Conservation (phyloP, 192 early-diverging fungal genomes). For the Linnemannia exigua region DNA sequence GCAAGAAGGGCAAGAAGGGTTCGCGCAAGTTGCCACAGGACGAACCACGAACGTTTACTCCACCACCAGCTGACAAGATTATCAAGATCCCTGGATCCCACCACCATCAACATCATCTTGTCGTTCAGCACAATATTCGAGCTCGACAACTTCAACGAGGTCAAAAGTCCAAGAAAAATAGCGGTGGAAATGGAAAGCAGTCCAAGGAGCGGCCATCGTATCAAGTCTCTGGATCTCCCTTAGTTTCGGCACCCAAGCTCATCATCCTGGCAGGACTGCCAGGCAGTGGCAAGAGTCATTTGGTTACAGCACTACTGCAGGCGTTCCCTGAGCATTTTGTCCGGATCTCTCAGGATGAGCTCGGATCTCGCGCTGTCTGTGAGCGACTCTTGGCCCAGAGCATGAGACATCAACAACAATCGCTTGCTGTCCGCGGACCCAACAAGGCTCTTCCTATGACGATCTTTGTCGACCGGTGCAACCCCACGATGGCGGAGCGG, state of each 20-base stretch:
- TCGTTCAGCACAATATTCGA: slow-evolving; percentile 54
- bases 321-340: slow-evolving; percentile 52
- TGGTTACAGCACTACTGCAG: slow-evolving; percentile 25
- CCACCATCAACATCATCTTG: slow-evolving; percentile 49
- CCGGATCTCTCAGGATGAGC: slow-evolving; percentile 50
- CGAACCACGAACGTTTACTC: slow-evolving; percentile 20
- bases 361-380: slow-evolving; percentile 48
- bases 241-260: slow-evolving; percentile 34
- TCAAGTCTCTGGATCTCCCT: slow-evolving; percentile 25
- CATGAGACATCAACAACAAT: slow-evolving; percentile 53
- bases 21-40: slow-evolving; percentile 34
- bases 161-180: slow-evolving; percentile 48
- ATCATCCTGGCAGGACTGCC: slow-evolving; percentile 40
- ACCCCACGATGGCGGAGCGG: slow-evolving; percentile 43
- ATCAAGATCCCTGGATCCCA: slow-evolving; percentile 48
- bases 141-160: slow-evolving; percentile 48
- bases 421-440: slow-evolving; percentile 37
- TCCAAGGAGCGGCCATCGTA: slow-evolving; percentile 47
- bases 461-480: slow-evolving; percentile 44
- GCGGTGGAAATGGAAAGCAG: slow-evolving; percentile 29
- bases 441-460: slow-evolving; percentile 53
- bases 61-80: slow-evolving; percentile 49
- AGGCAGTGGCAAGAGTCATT: slow-evolving; percentile 48
- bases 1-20: slow-evolving; percentile 49
- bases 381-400: slow-evolving; percentile 49